Conservation (phyloP, 2,329 filamentous ascomycete species). For the Thelonectria rubi region DNA sequence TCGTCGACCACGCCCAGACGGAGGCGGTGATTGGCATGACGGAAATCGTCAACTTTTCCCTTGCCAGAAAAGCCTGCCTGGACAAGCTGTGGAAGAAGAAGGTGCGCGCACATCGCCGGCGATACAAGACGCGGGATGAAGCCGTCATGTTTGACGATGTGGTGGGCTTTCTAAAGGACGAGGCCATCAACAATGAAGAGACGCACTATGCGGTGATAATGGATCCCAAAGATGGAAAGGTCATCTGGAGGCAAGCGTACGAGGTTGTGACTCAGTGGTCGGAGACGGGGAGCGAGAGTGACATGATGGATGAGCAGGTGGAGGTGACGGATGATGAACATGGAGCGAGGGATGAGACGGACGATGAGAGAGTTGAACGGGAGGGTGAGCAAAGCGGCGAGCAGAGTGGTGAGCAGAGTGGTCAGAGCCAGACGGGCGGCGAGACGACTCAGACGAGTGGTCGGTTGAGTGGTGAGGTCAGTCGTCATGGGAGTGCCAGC, state of each 20-base stretch:
- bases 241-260: slow-evolving; percentile 50
- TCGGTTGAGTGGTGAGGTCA: no score
- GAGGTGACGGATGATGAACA: no score
- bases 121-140: background rate
- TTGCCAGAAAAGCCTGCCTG: slow-evolving; percentile 35
- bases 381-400: no score
- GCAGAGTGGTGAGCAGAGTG: no score
- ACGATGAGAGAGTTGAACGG: no score
- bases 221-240: slow-evolving; percentile 56
- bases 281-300: background rate
- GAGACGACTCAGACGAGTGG: no score
- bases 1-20: background rate
- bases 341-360: no score
- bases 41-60: slow-evolving; percentile 34
- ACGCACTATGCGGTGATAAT: slow-evolving; percentile 52
- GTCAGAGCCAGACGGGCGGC: no score
- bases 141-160: slow-evolving; percentile 36
- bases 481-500: no score
- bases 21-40: slow-evolving; percentile 37
- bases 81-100: slow-evolving; percentile 34
- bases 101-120: background rate
- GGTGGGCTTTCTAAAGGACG: slow-evolving; percentile 36
- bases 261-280: background rate
- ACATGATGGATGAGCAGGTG: no score
- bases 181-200: slow-evolving; percentile 41